These are phyloP conservation scores for Pisolithus orientalis DNA, from an alignment of 768 basidiomycete species.

Conservation along the genomic window DNA sequence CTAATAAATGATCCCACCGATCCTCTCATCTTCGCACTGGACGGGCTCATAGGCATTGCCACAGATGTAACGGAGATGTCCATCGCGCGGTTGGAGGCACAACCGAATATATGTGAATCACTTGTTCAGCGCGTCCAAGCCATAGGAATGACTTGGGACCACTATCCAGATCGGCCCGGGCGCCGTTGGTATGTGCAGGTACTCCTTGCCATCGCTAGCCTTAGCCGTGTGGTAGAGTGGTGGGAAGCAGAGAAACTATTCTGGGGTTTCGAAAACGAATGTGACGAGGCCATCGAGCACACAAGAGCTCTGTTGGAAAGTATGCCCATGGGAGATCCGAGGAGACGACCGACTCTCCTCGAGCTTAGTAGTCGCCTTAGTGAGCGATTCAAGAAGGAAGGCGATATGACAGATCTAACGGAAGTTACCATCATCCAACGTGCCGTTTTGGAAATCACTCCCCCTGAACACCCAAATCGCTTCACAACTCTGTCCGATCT, in stretches of 20 bases:
- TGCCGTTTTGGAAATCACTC: no score
- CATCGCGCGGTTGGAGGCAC: slow-evolving; percentile 74
- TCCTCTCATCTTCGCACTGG: slow-evolving; percentile 84
- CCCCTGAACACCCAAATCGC: no score
- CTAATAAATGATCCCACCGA: slow-evolving; percentile 81
- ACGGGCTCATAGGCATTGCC: slow-evolving; percentile 87
- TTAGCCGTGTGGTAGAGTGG: slow-evolving; percentile 97
- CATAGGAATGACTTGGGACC: slow-evolving; percentile 94
- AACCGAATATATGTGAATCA: slow-evolving; percentile 78
- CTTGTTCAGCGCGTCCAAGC: slow-evolving; percentile 87
- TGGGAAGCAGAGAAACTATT: slow-evolving; percentile 99
- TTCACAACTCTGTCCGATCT: no score
- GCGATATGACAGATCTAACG: no score
- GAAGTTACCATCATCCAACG: no score
- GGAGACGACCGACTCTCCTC: no score
- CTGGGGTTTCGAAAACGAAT: slow-evolving; percentile 95
- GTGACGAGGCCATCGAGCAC: slow-evolving; percentile 47
- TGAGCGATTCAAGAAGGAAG: no score
- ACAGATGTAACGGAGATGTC: slow-evolving; percentile 93
- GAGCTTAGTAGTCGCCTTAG: no score
- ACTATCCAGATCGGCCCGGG: slow-evolving; percentile 97
- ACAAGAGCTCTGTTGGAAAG: no score
- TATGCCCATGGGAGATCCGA: no score
- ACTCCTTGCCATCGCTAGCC: slow-evolving; percentile 88
- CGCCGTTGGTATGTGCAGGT: slow-evolving; percentile 98